Base-by-base conservation (phyloP, 306 rosid genomes). In the Cicer chorassanicum region DNA sequence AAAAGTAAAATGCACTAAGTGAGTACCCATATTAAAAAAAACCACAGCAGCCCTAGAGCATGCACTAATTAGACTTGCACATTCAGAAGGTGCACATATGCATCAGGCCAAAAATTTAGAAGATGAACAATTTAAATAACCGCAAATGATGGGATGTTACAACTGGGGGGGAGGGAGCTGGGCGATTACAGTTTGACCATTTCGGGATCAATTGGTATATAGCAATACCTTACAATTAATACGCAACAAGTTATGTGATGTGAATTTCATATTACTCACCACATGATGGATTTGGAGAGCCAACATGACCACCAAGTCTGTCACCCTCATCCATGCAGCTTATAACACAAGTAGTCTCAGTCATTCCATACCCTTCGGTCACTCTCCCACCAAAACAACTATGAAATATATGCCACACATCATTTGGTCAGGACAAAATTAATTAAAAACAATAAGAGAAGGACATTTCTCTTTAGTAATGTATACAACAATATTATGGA, bases 361-460 rank as follows among this genome's bases (percentile, higher is more conserved):
- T 95, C 99, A 95, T 95, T 82, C 99, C 99, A 84, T 95, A 95
- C 68, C 99, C 99, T 86, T 95, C 98, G 53, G 79, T 16, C 65
- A 95, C 85, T 76, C 80, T 84, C 75, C 96, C 83, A 60, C 99
- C 93, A 85, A 95, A 89, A 90, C 98, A 92, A 81, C 98, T 95
- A 90, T 38, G 42, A 72, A 81, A 73, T 41, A 70, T 64, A 63
- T 51, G 57, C n/a, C 82, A 77, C 51, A 44, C 24, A 62, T 43
- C 55, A 78, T 61, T 82, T 38, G 79, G 80, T 53, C 60, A 46
- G 43, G 51, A 36, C 49, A 63, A 60, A 21, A 8, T 2, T 24
- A 46, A 16, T 54, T 12, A 9, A 54, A 72, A 15, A 53, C 48
- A 72, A 57, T 69, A 45, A 60, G 43, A 16, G 16, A 50, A 43